These are phyloP conservation scores for Xanthoconium purpureum DNA, from an alignment of 768 basidiomycete species.

Conservation along the genomic window DNA sequence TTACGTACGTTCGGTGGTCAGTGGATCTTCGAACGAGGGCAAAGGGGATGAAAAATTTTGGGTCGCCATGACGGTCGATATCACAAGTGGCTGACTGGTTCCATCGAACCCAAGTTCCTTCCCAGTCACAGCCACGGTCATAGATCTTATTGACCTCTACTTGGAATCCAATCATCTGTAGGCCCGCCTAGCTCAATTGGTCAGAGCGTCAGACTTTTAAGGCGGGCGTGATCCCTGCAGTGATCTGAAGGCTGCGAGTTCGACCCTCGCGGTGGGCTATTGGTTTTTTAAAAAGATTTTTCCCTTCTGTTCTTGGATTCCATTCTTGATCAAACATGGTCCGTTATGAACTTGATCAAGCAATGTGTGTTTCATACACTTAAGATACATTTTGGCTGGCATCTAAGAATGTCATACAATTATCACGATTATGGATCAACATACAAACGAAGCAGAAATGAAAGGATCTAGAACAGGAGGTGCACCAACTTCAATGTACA, in stretches of 20 bases:
- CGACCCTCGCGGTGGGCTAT: constrained; percentile 82
- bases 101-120: too few relatives aligned
- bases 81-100: too few relatives aligned
- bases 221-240: constrained; percentile 25
- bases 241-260: constrained; percentile 83
- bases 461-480: constrained; percentile 5
- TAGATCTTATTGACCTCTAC: not conserved
- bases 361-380: not conserved
- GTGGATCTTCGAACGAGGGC: not conserved
- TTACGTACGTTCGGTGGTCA: not conserved
- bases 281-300: constrained; percentile 8
- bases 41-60: too few relatives aligned
- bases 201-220: constrained; percentile 58
- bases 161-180: fast-evolving
- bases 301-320: not conserved
- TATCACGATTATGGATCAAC: constrained; percentile 12
- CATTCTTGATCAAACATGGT: not conserved
- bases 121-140: too few relatives aligned
- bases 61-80: not conserved
- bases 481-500: constrained; percentile 4
- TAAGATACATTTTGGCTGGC: constrained; percentile 16
- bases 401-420: constrained; percentile 22
- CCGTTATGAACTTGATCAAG: not conserved
- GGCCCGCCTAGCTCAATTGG: constrained; percentile 62
- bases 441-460: constrained; percentile 17